Evolutionary conservation across 345 rosid genomes (phyloP), one percentile per base, ranked within the genome.

Genomic region (Eucalyptus curtisii): DNA sequence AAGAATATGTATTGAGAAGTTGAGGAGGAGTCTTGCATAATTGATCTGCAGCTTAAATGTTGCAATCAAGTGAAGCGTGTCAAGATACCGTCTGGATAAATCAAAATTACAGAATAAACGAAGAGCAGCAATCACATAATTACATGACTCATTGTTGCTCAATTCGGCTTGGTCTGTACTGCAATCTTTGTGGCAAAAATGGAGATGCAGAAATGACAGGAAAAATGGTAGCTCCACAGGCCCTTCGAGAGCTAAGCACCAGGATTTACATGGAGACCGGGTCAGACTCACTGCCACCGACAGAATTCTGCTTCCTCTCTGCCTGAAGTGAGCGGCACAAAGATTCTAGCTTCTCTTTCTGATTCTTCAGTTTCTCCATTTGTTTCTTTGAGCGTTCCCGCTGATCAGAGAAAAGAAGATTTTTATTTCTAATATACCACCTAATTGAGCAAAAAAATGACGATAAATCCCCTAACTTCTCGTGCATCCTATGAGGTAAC

Each of bases 271-370:
- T 88, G 27, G 90, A 57, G 24, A 84, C 86, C 9, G 92, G 61
- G 37, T 92, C 94, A 1, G 92, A 84, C 89, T 79, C 85, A 89
- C 79, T 93, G 90, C 90, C 86, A 50, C 76, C 91, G 5, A 27
- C 79, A 2, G 93, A 76, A 82, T 90, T 93, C 88, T 94, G 98
- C 90, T 94, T 96, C 93, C 99, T 93, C 91, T 97, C 98, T 17
- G 98, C 97, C 90, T 96, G 99, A 90, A 96, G 98, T n/a, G 98
- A 94, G 86, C 99, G 93, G 92, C 98, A 97, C 88, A 96, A 91
- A 16, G 97, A 96, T 91, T 97, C 99, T 52, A 96, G 96, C 92
- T 94, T 96, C 66, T 95, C 98, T 91, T 97, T 97, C 92, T 97
- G 99, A 86, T 97, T 97, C 95, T 94, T 97, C 40, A 94, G 93